Conservation (phyloP, 768 basidiomycete species). For the Nidularia sp. region DNA sequence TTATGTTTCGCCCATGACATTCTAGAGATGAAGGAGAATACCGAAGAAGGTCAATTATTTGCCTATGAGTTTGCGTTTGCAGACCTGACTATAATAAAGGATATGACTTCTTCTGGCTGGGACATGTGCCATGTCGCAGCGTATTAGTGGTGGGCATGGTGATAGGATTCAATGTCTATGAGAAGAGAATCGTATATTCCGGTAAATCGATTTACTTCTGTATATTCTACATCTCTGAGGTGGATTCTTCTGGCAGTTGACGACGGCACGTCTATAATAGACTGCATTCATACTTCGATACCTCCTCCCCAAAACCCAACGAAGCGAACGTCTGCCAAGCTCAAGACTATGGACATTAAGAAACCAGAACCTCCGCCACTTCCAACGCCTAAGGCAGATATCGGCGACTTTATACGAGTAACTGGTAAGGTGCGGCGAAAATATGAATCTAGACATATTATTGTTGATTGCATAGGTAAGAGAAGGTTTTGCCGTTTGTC, state of each 20-base stretch:
- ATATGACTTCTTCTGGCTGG: slow-evolving; percentile 67
- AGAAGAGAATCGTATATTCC: slow-evolving; percentile 56
- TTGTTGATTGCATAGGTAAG: slow-evolving; percentile 50
- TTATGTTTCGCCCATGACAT: slow-evolving; percentile 54
- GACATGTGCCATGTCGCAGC: slow-evolving; percentile 64
- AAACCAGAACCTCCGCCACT: slow-evolving; percentile 6
- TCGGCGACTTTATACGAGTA: slow-evolving; percentile 44
- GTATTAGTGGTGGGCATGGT: slow-evolving; percentile 61
- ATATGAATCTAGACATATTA: slow-evolving; percentile 39
- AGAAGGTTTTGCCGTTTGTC: slow-evolving; percentile 1
- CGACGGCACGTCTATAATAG: slow-evolving; percentile 71
- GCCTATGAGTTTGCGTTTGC: background rate
- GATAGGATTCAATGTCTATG: slow-evolving; percentile 58
- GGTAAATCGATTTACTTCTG: slow-evolving; percentile 44
- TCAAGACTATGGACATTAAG: slow-evolving; percentile 7
- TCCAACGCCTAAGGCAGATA: slow-evolving; percentile 32
- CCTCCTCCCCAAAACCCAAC: slow-evolving; percentile 15
- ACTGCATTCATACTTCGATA: slow-evolving; percentile 48
- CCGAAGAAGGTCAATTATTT: slow-evolving; percentile 19
- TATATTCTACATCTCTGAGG: too few species aligned
- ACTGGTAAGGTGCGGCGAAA: slow-evolving; percentile 39
- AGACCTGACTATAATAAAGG: slow-evolving; percentile 23
- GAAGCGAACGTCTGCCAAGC: slow-evolving; percentile 3
- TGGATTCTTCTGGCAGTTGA: too few species aligned
- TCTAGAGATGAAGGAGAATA: slow-evolving; percentile 36